Percentiles rank a stretch among this genome's conserved stretches.
phyloP scores from a whole-genome alignment of 2,329 filamentous ascomycete genomes.

The Ophiostoma populinum region DNA sequence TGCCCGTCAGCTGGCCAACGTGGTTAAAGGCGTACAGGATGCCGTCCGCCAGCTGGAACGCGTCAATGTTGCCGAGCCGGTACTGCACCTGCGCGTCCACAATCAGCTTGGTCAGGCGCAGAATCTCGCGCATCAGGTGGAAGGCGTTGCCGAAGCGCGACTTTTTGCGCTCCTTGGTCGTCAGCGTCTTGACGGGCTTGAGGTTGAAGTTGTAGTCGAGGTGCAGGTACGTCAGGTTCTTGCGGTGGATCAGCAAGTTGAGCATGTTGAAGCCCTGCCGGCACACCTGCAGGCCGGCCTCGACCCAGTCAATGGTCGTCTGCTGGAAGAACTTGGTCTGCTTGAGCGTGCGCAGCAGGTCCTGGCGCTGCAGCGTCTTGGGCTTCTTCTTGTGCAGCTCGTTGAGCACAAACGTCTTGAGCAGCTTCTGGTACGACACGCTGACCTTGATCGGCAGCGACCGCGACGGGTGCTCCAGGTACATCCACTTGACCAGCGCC shows the following conservation, averaged over 20 bases:
- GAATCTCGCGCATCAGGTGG: constrained; percentile 94
- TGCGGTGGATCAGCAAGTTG: constrained; percentile 90
- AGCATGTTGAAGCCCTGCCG: constrained; percentile 99
- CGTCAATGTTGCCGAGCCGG: constrained; percentile 91
- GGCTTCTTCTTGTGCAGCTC: constrained; percentile 91
- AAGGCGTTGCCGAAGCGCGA: constrained; percentile 98
- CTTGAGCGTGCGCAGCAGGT: constrained; percentile 75
- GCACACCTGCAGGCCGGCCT: constrained; percentile 94
- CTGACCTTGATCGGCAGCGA: constrained; percentile 86
- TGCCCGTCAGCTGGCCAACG: constrained; percentile 91
- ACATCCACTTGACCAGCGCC: constrained; percentile 94
- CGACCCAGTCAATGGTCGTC: constrained; percentile 97
- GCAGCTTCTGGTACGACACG: constrained; percentile 93
- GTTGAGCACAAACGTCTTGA: constrained; percentile 92
- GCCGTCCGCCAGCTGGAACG: constrained; percentile 94
- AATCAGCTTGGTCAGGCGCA: constrained; percentile 90
- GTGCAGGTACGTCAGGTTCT: constrained; percentile 96
- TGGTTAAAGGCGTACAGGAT: constrained; percentile 99
- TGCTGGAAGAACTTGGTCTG: constrained; percentile 99
- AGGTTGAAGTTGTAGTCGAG: constrained; percentile 99
- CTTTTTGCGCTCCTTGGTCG: constrained; percentile 98
- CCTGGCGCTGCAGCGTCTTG: constrained; percentile 90
- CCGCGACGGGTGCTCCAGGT: constrained; percentile 83
- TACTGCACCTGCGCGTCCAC: constrained; percentile 98
- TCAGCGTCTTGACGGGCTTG: constrained; percentile 96